phyloP scores from a whole-genome alignment of 768 basidiomycete genomes.

The Xerocomellus chrysenteron region DNA sequence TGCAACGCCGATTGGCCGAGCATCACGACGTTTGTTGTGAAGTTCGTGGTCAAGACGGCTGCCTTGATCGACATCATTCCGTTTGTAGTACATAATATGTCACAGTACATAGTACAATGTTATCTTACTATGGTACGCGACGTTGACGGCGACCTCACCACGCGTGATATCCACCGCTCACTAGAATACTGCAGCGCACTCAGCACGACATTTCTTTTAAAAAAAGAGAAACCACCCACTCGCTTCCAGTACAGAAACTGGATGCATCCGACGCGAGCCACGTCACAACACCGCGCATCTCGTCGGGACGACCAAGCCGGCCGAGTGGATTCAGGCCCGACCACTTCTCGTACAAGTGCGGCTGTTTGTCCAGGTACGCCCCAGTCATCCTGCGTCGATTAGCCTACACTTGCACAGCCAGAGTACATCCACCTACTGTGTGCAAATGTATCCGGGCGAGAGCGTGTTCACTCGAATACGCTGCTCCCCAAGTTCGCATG shows the following conservation, averaged over 20 bases:
- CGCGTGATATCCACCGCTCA: slow-evolving; percentile 32
- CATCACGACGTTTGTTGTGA: too few relatives aligned
- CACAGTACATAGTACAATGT: slow-evolving; percentile 13
- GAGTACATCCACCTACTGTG: slow-evolving; percentile 45
- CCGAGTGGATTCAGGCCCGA: slow-evolving; percentile 67
- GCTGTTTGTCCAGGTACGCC: slow-evolving; percentile 63
- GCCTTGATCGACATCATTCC: slow-evolving; percentile 34
- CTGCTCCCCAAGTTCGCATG: slow-evolving; percentile 68
- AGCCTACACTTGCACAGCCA: slow-evolving; percentile 3
- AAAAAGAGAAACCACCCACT: slow-evolving; percentile 46
- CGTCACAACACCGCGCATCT: slow-evolving; percentile 65
- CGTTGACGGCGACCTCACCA: slow-evolving; percentile 23
- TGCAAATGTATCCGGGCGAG: slow-evolving; percentile 77
- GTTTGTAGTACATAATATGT: slow-evolving; percentile 14
- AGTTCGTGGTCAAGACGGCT: too few relatives aligned
- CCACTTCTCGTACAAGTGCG: slow-evolving; percentile 65
- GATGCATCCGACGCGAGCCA: slow-evolving; percentile 79
- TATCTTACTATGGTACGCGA: background rate
- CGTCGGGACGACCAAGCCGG: slow-evolving; percentile 69
- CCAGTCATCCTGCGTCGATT: slow-evolving; percentile 62
- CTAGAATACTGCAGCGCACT: slow-evolving; percentile 22
- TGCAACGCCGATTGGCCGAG: too few relatives aligned
- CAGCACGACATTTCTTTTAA: background rate
- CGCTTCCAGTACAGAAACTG: slow-evolving; percentile 79
- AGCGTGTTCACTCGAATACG: slow-evolving; percentile 73